These are phyloP conservation scores for Echria macrotheca DNA, from an alignment of 495 filamentous ascomycete genomes.

Conservation along the genomic window DNA sequence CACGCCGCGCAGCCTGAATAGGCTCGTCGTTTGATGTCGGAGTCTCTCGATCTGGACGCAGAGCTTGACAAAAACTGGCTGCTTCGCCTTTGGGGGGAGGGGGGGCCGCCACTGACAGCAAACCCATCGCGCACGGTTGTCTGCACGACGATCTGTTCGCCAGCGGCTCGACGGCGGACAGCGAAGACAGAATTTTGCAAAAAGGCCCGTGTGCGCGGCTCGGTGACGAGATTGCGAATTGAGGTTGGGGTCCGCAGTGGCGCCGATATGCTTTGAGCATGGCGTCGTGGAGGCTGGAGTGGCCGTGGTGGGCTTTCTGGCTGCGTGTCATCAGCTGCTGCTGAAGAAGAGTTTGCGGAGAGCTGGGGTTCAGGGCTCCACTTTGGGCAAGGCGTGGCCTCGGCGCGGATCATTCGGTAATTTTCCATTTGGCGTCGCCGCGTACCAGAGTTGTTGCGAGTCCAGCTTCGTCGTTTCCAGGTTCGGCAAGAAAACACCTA, in stretches of 20 bases:
- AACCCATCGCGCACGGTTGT: constrained; percentile 1
- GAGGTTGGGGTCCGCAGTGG: neutral
- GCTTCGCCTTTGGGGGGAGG: neutral
- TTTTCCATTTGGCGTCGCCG: neutral
- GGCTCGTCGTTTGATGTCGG: neutral
- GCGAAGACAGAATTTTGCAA: neutral
- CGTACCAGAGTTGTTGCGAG: too few species aligned
- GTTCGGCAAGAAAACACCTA: too few species aligned
- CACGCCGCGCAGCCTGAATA: neutral
- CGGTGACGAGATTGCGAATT: constrained; percentile 6
- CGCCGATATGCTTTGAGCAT: neutral
- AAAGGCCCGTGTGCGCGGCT: neutral
- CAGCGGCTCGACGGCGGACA: neutral
- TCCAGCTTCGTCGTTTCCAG: too few species aligned
- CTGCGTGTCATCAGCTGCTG: constrained; percentile 4
- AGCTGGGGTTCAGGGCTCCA: too few species aligned
- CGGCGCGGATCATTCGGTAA: constrained; percentile 8
- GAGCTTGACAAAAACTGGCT: too few species aligned
- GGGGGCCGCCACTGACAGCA: neutral
- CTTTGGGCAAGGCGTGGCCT: neutral
- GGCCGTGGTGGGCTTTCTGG: neutral
- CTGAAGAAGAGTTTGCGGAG: too few species aligned
- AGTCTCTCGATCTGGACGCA: too few species aligned
- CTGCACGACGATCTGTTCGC: constrained; percentile 10
- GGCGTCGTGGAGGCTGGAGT: neutral